Percentiles rank a stretch among this genome's conserved stretches.
Evolutionary conservation across 108 stramenopile species (phyloP).

Genomic region (Mediolabrus comicus): DNA sequence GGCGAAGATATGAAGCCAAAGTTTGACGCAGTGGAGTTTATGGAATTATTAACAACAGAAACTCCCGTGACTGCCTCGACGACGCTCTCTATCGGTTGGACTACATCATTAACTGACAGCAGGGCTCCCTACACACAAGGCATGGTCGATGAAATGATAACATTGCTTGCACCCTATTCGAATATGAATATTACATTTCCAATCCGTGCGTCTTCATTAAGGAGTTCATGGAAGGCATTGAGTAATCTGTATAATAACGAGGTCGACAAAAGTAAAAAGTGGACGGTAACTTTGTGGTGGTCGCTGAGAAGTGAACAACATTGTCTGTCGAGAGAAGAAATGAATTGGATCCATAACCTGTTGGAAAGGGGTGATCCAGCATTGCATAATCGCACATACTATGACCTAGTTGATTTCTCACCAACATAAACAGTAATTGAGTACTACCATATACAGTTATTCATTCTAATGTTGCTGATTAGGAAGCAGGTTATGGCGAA

Average conservation of each 20-base stretch:
- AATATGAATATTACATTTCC: constrained; percentile 16
- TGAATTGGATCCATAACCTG: constrained; percentile 15
- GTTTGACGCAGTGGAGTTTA: constrained; percentile 16
- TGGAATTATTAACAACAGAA: background rate
- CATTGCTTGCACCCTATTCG: background rate
- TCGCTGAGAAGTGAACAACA: background rate
- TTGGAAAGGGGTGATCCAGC: constrained; percentile 10
- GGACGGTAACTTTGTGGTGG: constrained; percentile 33
- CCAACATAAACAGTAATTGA: background rate
- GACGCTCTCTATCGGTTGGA: constrained; percentile 29
- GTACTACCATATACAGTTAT: background rate
- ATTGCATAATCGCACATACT: constrained; percentile 18
- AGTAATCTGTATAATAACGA: constrained; percentile 1
- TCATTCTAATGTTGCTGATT: background rate
- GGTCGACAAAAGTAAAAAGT: background rate
- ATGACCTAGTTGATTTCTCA: constrained; percentile 18
- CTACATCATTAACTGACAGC: constrained; percentile 15
- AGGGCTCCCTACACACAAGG: constrained; percentile 14
- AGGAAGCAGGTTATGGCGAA: no score
- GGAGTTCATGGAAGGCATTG: constrained; percentile 19
- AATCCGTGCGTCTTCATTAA: constrained; percentile 10
- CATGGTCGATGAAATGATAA: constrained; percentile 23
- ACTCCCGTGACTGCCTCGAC: background rate
- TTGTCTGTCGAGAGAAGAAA: background rate
- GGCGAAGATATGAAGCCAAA: constrained; percentile 28